A percentile compares a stretch with the other conserved stretches of the same genome.
Evolutionary conservation across 345 rosid genomes (phyloP).

Genomic region (Hibiscus mutabilis): DNA sequence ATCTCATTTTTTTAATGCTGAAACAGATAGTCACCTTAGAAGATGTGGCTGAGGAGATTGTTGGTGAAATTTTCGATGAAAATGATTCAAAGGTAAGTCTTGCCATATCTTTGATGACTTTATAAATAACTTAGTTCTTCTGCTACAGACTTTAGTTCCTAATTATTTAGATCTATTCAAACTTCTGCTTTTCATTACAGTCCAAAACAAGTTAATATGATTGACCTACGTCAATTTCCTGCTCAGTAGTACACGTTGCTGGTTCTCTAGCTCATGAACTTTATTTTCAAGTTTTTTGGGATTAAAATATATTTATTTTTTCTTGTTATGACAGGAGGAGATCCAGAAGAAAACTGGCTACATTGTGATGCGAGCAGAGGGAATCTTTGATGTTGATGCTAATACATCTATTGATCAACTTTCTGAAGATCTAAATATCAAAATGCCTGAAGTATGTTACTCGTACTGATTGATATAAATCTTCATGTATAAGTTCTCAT

Average conservation of each 20-base stretch:
- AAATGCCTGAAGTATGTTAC: conserved; percentile 88
- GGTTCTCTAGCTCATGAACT: background rate
- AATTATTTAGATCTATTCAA: background rate
- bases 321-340: conserved; percentile 63
- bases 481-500: background rate
- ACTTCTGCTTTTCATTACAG: background rate
- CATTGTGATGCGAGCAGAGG: conserved; percentile 94
- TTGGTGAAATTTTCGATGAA: conserved; percentile 97
- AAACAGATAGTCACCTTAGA: conserved; percentile 87
- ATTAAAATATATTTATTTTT: background rate
- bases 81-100: conserved; percentile 83
- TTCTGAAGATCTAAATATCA: conserved; percentile 82
- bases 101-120: background rate
- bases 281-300: background rate
- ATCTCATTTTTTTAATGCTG: conserved; percentile 15
- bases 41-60: conserved; percentile 98
- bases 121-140: background rate
- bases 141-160: background rate
- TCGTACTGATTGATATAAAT: background rate
- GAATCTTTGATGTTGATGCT: conserved; percentile 91
- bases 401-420: conserved; percentile 95
- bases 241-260: background rate
- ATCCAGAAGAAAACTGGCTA: conserved; percentile 98
- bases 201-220: background rate
- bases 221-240: background rate